Evolutionary conservation across 345 rosid genomes (phyloP), one percentile per base, ranked within the genome.

Genomic region (Kandelia obovata): DNA sequence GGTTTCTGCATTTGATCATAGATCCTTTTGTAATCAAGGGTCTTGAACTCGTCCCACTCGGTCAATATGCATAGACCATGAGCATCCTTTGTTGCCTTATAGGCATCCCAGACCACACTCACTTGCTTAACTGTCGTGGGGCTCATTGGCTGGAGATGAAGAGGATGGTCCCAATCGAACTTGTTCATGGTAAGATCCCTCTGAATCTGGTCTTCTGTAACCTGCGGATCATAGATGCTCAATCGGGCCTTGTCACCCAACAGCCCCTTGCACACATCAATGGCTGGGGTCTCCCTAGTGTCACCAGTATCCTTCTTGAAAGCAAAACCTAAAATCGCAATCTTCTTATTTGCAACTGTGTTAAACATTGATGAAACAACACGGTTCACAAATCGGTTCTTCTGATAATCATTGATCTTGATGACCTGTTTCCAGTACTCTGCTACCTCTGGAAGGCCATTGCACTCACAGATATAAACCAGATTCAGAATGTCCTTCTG

Each of bases 391-490:
- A 92, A 92, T 19, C 97, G 79, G 82, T 74, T 87, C 80, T 92
- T 89, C 81, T 89, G 96, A 59, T 91, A 89, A 71, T 91, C 96
- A 64, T 92, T 92, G 87, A 92, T 84, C 88, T 92, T 92, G 76
- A 92, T 92, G 67, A 89, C 97, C 74, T 92, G 97, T 75, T 88
- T 89, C 97, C 96, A 92, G 87, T 92, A 92, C 79, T 89, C 92
- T 3, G 97, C 94, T 34, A 89, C 97, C 81, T 92, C 97, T 1
- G 96, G 96, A 62, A 92, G 88, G 67, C 97, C 96, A 53, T 88
- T 87, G 92, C 96, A 92, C 76, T 92, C 96, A 2, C 97, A 92
- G 76, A 92, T 92, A 85, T 92, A 92, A 57, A 92, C 89, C 35
- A 92, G 86, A 73, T 92, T 89, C 71, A 92, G 77, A 64, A 92